Percentiles rank a stretch among this genome's conserved stretches.
Evolutionary conservation across 169 alveolate species (phyloP).

Genomic region (Pseudocohnilembus persalinus): DNA sequence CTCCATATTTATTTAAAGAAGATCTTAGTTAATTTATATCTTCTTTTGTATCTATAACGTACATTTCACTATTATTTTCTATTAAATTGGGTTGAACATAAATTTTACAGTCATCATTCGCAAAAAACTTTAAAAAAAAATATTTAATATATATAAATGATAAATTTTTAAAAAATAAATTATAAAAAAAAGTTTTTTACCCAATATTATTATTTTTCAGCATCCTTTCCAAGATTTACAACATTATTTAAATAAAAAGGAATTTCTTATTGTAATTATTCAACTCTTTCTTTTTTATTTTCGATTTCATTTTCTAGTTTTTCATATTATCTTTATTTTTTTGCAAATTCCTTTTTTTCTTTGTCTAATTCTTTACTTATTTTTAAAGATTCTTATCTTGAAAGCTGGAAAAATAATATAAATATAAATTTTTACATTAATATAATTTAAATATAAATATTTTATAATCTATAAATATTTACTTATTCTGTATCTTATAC

Average conservation of each 20-base stretch:
- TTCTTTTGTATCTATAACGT: not conserved
- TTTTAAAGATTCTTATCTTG: not conserved
- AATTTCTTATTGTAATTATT: too few relatives aligned
- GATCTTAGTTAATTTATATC: not conserved
- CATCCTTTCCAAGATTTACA: not conserved
- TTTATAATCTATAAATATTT: too few relatives aligned
- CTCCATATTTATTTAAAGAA: not conserved
- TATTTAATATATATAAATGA: too few relatives aligned
- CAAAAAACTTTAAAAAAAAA: not conserved
- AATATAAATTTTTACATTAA: too few relatives aligned
- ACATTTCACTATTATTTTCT: not conserved
- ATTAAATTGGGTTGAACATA: not conserved
- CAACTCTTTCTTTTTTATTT: not conserved
- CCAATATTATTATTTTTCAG: not conserved
- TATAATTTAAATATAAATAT: too few relatives aligned
- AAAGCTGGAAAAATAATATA: not conserved
- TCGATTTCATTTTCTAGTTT: not conserved
- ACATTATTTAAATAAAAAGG: not conserved
- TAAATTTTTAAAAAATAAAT: too few relatives aligned
- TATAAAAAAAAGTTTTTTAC: not conserved
- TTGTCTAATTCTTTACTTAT: not conserved
- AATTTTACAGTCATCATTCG: not conserved
- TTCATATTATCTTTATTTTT: not conserved
- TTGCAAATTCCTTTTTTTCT: not conserved
- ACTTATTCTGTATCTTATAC: not conserved